These are phyloP conservation scores for Plantago ovata DNA, from an alignment of 257 asterid genomes.

Conservation along the genomic window DNA sequence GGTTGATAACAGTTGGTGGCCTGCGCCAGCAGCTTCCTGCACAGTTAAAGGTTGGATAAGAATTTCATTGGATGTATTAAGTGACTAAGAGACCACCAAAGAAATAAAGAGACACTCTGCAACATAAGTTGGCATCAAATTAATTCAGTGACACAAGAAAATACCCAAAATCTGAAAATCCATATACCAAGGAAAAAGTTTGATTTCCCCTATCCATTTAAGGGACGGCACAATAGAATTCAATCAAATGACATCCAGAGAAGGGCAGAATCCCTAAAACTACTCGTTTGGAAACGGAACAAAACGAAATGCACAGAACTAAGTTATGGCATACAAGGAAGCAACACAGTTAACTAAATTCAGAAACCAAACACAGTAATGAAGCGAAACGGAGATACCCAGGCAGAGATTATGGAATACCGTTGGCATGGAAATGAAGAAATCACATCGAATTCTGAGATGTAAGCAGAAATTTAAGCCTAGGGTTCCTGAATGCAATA, in stretches of 20 bases:
- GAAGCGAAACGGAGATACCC: no score
- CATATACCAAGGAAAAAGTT: slow-evolving; percentile 86
- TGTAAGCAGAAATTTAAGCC: no score
- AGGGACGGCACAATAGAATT: slow-evolving; percentile 58
- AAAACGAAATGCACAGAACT: not conserved
- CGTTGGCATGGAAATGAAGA: no score
- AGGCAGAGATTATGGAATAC: no score
- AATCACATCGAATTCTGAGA: no score
- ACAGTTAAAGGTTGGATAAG: slow-evolving; percentile 6
- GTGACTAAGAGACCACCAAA: not conserved
- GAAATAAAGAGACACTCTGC: slow-evolving; percentile 42
- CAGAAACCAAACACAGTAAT: no score
- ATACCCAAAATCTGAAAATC: slow-evolving; percentile 9
- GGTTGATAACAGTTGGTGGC: slow-evolving; percentile 86
- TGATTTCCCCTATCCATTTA: slow-evolving; percentile 96
- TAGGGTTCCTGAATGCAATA: no score
- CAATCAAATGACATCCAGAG: slow-evolving; percentile 15
- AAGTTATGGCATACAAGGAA: slow-evolving; percentile 13
- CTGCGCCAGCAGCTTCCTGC: slow-evolving; percentile 99
- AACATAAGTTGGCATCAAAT: slow-evolving; percentile 10
- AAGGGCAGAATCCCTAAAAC: not conserved
- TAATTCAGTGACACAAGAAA: slow-evolving; percentile 14
- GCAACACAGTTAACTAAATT: slow-evolving; percentile 84
- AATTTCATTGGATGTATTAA: not conserved
- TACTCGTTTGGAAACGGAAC: not conserved